Conservation (phyloP, 495 filamentous ascomycete species). For the Aspergillus ostianus region DNA sequence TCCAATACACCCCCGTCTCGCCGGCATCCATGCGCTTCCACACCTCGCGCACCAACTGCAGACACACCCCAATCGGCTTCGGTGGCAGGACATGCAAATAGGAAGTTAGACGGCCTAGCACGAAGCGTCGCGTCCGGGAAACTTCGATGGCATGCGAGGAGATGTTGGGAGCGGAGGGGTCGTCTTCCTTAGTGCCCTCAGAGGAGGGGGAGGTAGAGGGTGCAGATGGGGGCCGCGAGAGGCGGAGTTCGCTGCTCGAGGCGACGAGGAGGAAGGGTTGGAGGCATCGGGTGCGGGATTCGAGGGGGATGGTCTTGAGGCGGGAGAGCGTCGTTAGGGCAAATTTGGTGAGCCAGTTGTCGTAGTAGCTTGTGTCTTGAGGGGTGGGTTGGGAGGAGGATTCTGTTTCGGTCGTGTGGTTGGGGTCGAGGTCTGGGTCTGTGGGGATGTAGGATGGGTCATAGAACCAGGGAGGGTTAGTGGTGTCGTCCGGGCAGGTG, state of each 20-base stretch:
- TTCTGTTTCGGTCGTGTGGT: too few species aligned
- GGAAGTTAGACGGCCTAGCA: slow-evolving; percentile 46
- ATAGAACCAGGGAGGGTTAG: slow-evolving; percentile 22
- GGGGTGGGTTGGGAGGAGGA: background rate
- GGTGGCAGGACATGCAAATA: slow-evolving; percentile 50
- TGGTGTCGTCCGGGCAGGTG: background rate
- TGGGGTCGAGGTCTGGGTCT: background rate
- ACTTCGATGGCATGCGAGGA: slow-evolving; percentile 50
- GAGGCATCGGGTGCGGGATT: slow-evolving; percentile 54
- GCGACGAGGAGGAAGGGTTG: slow-evolving; percentile 55
- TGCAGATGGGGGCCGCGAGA: slow-evolving; percentile 25
- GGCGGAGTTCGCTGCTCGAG: slow-evolving; percentile 48
- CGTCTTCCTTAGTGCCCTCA: background rate
- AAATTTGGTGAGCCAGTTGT: slow-evolving; percentile 52
- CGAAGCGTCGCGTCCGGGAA: slow-evolving; percentile 42
- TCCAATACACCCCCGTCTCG: slow-evolving; percentile 44
- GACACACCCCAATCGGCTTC: slow-evolving; percentile 50
- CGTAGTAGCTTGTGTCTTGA: slow-evolving; percentile 23
- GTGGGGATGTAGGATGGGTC: slow-evolving; percentile 9
- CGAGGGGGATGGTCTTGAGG: slow-evolving; percentile 49
- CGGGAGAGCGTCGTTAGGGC: slow-evolving; percentile 51
- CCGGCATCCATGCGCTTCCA: slow-evolving; percentile 51
- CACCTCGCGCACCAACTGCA: slow-evolving; percentile 49
- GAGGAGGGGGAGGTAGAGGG: slow-evolving; percentile 7
- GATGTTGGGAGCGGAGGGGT: slow-evolving; percentile 27